These are phyloP conservation scores for Ganoderma lucidum DNA, from an alignment of 1,284 basidiomycete species.

Conservation along the genomic window DNA sequence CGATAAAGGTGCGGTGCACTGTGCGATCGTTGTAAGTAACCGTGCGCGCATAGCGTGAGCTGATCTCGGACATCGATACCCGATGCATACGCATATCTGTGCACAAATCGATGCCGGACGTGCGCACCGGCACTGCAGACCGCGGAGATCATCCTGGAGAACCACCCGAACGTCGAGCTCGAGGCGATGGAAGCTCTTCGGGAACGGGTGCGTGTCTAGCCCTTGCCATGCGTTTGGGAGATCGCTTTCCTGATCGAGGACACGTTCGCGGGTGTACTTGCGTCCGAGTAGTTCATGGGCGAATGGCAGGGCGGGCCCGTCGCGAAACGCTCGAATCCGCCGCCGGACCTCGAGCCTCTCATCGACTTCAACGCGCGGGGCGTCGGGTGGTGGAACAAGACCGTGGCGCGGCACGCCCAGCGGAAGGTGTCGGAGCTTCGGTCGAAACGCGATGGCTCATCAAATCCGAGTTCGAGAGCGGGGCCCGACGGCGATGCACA, in stretches of 20 bases:
- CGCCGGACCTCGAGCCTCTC: slow-evolving; percentile 45
- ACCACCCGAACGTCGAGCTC: slow-evolving; percentile 57
- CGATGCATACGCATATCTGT: not conserved
- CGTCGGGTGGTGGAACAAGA: slow-evolving; percentile 65
- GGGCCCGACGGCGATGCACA: slow-evolving; percentile 9
- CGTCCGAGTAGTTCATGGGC: slow-evolving; percentile 62
- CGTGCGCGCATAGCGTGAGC: not conserved
- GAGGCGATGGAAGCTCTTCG: slow-evolving; percentile 56
- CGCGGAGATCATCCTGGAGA: slow-evolving; percentile 62
- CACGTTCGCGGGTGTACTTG: not conserved
- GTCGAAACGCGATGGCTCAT: not conserved
- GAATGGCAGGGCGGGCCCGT: slow-evolving; percentile 60
- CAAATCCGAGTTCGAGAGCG: not conserved
- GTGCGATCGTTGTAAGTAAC: not conserved
- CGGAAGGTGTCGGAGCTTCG: slow-evolving; percentile 30
- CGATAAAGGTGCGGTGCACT: slow-evolving; percentile 56
- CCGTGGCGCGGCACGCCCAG: slow-evolving; percentile 50
- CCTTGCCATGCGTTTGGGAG: not conserved
- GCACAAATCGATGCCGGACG: not conserved
- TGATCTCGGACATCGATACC: slow-evolving; percentile 1
- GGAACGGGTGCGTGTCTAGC: slow-evolving; percentile 60
- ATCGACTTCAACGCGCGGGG: slow-evolving; percentile 55
- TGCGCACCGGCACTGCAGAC: slow-evolving; percentile 53
- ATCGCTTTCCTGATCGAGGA: not conserved
- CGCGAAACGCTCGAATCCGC: slow-evolving; percentile 30